These are phyloP conservation scores for Monosporozyma yasuniensis DNA, from an alignment of 805 yeast genomes.

Conservation along the genomic window DNA sequence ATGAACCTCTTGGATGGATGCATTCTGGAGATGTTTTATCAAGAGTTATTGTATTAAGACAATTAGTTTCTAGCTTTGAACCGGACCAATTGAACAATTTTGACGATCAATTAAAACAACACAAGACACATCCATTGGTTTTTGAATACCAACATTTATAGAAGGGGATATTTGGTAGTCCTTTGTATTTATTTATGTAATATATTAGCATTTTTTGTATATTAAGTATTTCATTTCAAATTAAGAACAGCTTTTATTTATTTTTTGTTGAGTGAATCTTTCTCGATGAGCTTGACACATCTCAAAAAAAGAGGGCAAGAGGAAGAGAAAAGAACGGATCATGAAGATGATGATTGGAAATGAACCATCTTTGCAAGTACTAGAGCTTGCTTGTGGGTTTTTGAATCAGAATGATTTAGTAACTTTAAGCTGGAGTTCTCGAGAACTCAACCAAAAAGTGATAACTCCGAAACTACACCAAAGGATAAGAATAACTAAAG, in stretches of 20 bases:
- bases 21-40: constrained; percentile 18
- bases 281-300: constrained; percentile 1
- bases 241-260: neutral
- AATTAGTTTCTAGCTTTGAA: neutral
- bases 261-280: neutral
- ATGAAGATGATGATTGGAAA: neutral
- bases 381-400: constrained; percentile 10
- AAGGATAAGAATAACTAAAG: constrained; percentile 30
- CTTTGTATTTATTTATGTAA: neutral
- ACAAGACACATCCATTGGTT: constrained; percentile 2
- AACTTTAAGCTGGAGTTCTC: constrained; percentile 28
- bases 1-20: constrained; percentile 22
- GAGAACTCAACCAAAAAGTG: constrained; percentile 21
- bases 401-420: constrained; percentile 36
- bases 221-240: neutral
- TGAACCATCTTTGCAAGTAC: neutral
- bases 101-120: neutral
- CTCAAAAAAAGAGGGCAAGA: neutral
- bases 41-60: constrained; percentile 13
- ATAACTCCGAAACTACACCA: constrained; percentile 31
- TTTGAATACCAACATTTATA: constrained; percentile 1
- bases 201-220: neutral
- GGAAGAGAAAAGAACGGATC: neutral
- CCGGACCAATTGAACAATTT: neutral
- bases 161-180: neutral